Evolutionary conservation across 164 flowering plant genomes (phyloP).

Genomic region (Brasenia schreberi): DNA sequence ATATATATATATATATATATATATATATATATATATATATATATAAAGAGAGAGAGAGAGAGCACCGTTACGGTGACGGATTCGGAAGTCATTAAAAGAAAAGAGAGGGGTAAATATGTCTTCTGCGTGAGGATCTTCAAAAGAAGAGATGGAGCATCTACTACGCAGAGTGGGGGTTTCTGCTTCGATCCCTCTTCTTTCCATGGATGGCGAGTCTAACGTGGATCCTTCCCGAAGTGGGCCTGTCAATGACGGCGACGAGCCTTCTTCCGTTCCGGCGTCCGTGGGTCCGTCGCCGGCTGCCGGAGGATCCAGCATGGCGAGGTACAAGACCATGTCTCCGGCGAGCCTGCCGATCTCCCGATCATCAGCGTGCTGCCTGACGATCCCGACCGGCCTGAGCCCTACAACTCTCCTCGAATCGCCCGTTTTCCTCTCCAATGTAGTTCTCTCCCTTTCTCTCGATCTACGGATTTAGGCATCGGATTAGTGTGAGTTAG

Average conservation of each 20-base stretch:
- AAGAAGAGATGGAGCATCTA: no score
- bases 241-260: not conserved
- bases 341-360: constrained; percentile 94
- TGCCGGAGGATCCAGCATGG: constrained; percentile 20
- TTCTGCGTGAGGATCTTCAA: no score
- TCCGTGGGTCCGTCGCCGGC: not conserved
- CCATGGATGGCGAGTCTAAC: not conserved
- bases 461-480: no score
- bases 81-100: no score
- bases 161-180: no score
- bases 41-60: no score
- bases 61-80: no score
- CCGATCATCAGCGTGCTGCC: constrained; percentile 34
- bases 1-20: no score
- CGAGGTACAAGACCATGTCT: constrained; percentile 73
- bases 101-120: no score
- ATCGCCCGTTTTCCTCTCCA: constrained; percentile 43
- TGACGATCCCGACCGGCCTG: constrained; percentile 76
- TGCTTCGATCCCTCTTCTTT: not conserved
- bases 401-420: constrained; percentile 66
- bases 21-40: no score
- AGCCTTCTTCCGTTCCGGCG: not conserved
- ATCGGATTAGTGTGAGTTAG: no score
- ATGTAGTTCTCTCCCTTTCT: not conserved
- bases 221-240: not conserved